Evolutionary conservation across 805 yeast genomes (phyloP), one percentile per base, ranked within the genome.

Genomic region (Candida tallmaniae): DNA sequence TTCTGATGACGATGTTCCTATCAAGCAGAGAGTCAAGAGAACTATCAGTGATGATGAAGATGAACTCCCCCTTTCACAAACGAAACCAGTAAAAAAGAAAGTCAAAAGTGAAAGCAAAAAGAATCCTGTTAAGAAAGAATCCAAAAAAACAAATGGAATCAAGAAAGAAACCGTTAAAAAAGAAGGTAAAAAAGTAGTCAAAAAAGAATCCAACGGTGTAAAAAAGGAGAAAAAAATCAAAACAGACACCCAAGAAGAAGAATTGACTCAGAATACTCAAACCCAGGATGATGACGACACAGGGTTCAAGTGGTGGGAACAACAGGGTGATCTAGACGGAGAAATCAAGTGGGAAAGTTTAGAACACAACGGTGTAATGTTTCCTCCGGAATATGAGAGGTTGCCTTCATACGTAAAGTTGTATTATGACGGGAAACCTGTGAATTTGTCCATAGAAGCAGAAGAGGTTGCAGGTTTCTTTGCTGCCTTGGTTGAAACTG

Each of bases 381-480:
- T 90, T 50, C 97, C 98, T 2, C 97, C 97, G 0, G 82, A 77
- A 3, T 90, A 90, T 56, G 89, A 82, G 52, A 88, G 93, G 3
- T 62, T 90, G 28, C 97, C 97, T 0, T 62, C 74, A 4, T 72
- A 76, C 48, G 83, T 89, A 25, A 85, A 83, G 51, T 48, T 90
- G 34, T 70, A 75, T 39, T 89, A 90, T 50, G 82, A 83, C 46
- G 86, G 85, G 1, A 70, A 74, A 44, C 84, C 93, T 0, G 89
- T 89, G 0, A 66, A 65, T 19, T 66, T 90, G 38, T 90, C 96
- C 1, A 61, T 65, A 1, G 83, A 70, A 36, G 97, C 96, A 2
- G 98, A 90, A 60, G 97, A 90, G 58, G 96, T 90, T 23, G 97
- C 97, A 0, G 97, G 96, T 0, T 90, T 88, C 52, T 90, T 73